Conservation (phyloP, 2,329 filamentous ascomycete genomes). For the Sclerotinia borealis region DNA sequence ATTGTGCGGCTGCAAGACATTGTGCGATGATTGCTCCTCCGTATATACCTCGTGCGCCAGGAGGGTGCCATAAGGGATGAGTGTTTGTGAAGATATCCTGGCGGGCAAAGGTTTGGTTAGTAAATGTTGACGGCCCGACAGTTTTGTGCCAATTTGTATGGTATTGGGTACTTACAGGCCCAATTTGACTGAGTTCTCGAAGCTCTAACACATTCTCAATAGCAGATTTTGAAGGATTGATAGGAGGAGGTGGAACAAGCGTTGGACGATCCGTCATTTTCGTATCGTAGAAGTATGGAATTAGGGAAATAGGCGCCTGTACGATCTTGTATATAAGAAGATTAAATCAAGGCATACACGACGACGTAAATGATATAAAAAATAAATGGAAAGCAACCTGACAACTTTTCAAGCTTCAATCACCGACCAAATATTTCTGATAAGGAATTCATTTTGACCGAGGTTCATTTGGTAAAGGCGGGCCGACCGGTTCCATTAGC, state of each 20-base stretch:
- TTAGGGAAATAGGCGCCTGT: neutral
- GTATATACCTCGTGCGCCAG: conserved; percentile 86
- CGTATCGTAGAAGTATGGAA: neutral
- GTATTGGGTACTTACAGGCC: conserved; percentile 50
- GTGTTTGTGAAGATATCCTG: conserved; percentile 94
- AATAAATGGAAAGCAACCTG: neutral
- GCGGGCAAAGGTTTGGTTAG: neutral
- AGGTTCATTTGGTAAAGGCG: neutral
- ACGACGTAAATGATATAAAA: neutral
- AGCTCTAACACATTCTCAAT: conserved; percentile 90
- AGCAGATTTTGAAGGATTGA: conserved; percentile 64
- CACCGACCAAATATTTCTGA: neutral
- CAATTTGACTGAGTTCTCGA: conserved; percentile 69
- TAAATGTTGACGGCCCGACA: neutral
- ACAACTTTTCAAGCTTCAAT: neutral
- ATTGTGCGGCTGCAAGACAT: conserved; percentile 79
- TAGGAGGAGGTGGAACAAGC: conserved; percentile 68
- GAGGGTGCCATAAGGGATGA: conserved; percentile 84
- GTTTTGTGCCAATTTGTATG: conserved; percentile 11
- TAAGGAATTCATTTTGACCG: neutral
- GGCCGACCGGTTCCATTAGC: neutral
- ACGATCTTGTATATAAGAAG: neutral
- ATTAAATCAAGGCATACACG: neutral
- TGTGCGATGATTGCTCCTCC: conserved; percentile 92
- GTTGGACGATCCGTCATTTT: conserved; percentile 41